Conservation (phyloP, 257 asterid genomes). For the Misopates orontium region DNA sequence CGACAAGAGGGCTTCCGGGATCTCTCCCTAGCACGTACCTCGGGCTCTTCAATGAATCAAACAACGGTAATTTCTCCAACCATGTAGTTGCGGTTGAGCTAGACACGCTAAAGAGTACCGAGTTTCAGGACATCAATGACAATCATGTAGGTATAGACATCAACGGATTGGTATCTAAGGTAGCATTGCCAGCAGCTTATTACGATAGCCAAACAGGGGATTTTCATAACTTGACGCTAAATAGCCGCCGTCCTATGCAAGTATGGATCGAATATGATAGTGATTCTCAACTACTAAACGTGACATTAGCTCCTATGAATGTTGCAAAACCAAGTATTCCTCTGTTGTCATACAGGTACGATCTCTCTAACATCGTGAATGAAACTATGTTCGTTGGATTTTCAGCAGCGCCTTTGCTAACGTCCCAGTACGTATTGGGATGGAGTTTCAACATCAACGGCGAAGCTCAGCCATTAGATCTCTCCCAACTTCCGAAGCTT, state of each 20-base stretch:
- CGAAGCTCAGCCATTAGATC: conserved; percentile 36
- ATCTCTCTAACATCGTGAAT: conserved; percentile 45
- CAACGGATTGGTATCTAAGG: conserved; percentile 36
- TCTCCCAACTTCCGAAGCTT: conserved; percentile 51
- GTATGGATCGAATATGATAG: conserved; percentile 62
- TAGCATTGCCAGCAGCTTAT: conserved; percentile 39
- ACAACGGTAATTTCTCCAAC: conserved; percentile 46
- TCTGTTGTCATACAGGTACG: conserved; percentile 30
- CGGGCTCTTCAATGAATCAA: conserved; percentile 54
- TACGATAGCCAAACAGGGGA: conserved; percentile 24
- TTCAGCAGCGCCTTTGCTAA: conserved; percentile 47
- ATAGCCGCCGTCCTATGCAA: conserved; percentile 45
- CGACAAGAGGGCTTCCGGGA: conserved; percentile 39
- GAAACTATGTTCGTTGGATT: conserved; percentile 60
- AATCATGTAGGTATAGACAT: conserved; percentile 67
- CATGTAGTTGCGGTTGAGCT: conserved; percentile 63
- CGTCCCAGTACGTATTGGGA: conserved; percentile 58
- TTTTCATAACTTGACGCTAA: conserved; percentile 43
- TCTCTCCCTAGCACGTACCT: conserved; percentile 44
- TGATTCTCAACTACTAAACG: conserved; percentile 25
- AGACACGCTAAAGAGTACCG: conserved; percentile 48
- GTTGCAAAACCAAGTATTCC: conserved; percentile 44
- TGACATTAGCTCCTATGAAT: conserved; percentile 45
- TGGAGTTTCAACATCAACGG: conserved; percentile 61
- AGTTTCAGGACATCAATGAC: conserved; percentile 44